These are phyloP conservation scores for Lunasporangiospora selenospora DNA, from an alignment of 192 early-diverging fungal genomes.

Conservation along the genomic window DNA sequence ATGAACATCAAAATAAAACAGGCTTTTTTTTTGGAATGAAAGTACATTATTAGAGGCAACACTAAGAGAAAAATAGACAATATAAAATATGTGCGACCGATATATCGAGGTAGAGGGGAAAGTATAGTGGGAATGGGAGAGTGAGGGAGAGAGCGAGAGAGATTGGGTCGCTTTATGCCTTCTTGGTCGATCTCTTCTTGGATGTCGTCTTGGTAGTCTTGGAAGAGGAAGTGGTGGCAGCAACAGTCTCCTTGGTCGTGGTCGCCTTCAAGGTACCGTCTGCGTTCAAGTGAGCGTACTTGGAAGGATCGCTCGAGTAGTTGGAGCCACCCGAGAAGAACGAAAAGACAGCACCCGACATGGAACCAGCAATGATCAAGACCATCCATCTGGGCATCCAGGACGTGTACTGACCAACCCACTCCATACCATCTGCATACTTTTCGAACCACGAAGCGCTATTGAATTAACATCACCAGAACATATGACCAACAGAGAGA, in stretches of 20 bases:
- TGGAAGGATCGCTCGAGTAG: slow-evolving; percentile 42
- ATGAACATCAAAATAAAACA: too few relatives aligned
- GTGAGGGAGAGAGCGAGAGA: too few relatives aligned
- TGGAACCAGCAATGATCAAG: slow-evolving; percentile 38
- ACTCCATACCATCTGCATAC: slow-evolving; percentile 33
- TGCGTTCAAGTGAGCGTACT: slow-evolving; percentile 38
- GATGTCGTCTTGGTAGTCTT: slow-evolving; percentile 15
- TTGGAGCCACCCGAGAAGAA: slow-evolving; percentile 45
- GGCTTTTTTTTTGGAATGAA: too few relatives aligned
- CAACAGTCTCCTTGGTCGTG: slow-evolving; percentile 4
- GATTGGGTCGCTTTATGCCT: slow-evolving; percentile 7
- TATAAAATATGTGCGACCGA: too few relatives aligned
- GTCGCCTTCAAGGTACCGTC: slow-evolving; percentile 43
- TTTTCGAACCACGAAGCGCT: slow-evolving; percentile 21
- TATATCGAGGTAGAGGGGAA: too few relatives aligned
- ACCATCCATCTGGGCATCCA: slow-evolving; percentile 45
- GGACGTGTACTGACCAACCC: slow-evolving; percentile 21
- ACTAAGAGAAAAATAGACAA: too few relatives aligned
- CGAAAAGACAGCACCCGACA: slow-evolving; percentile 33
- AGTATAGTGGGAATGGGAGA: too few relatives aligned
- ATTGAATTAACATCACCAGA: too few relatives aligned
- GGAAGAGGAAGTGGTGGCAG: neutral
- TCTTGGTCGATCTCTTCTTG: slow-evolving; percentile 45
- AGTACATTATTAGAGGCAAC: too few relatives aligned
- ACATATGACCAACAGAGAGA: too few relatives aligned